These are phyloP conservation scores for Amanita rimosa DNA, from an alignment of 768 basidiomycete genomes.

Conservation along the genomic window DNA sequence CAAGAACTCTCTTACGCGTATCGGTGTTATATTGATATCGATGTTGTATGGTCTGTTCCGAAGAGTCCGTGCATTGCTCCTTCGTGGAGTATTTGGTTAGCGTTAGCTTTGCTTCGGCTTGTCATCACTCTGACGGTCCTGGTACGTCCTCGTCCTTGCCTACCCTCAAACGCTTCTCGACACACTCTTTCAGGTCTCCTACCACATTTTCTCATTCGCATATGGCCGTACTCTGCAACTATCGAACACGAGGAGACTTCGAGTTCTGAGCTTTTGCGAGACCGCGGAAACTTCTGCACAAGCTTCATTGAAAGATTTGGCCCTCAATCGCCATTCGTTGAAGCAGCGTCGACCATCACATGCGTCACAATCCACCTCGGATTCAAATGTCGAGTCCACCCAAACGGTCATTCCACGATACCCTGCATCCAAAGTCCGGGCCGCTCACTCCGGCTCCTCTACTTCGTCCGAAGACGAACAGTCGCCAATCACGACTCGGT, in stretches of 20 bases:
- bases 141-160: conserved; percentile 28
- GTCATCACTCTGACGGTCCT: conserved; percentile 37
- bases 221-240: conserved; percentile 16
- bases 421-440: not conserved
- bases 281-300: not conserved
- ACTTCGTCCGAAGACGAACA: conserved; percentile 5
- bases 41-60: conserved; percentile 50
- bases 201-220: conserved; percentile 15
- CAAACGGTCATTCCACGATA: not conserved
- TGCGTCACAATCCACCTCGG: conserved; percentile 1
- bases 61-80: conserved; percentile 18
- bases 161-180: conserved; percentile 1
- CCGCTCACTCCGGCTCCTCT: not conserved
- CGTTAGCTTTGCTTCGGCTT: conserved; percentile 40
- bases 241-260: not conserved
- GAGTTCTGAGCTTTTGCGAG: not conserved
- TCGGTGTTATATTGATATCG: conserved; percentile 56
- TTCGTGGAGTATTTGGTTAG: conserved; percentile 44
- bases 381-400: conserved; percentile 1
- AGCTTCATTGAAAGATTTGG: not conserved
- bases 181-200: conserved; percentile 13
- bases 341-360: conserved; percentile 1
- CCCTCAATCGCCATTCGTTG: not conserved
- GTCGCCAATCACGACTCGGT: not conserved
- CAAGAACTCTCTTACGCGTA: conserved; percentile 22